These are phyloP conservation scores for Luzula sylvatica DNA, from an alignment of 176 grass and related monocot species.

Conservation along the genomic window DNA sequence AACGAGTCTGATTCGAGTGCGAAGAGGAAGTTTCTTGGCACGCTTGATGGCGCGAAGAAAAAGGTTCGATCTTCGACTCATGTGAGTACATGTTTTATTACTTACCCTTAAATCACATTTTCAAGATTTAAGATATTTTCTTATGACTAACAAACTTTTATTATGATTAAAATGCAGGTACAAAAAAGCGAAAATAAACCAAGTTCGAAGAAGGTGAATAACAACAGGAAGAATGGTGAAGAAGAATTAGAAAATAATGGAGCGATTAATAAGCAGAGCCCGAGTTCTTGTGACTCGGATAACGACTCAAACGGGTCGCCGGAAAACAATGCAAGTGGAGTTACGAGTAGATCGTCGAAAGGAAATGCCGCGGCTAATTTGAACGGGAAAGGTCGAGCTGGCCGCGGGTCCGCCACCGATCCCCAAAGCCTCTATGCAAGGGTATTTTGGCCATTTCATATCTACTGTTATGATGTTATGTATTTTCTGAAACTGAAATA, in stretches of 20 bases:
- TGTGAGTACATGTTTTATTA: constrained; percentile 14
- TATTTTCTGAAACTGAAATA: not conserved
- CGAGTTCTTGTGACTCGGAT: constrained; percentile 31
- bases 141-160: not conserved
- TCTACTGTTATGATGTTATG: not conserved
- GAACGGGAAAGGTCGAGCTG: constrained; percentile 32
- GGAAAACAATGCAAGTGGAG: constrained; percentile 25
- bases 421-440: constrained; percentile 70
- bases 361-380: constrained; percentile 5
- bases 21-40: constrained; percentile 37
- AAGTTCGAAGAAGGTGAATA: constrained; percentile 16
- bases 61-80: constrained; percentile 23
- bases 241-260: constrained; percentile 17
- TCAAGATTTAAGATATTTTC: not conserved
- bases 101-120: not conserved
- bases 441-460: constrained; percentile 17
- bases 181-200: constrained; percentile 20
- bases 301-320: constrained; percentile 31
- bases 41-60: constrained; percentile 29
- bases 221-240: constrained; percentile 17
- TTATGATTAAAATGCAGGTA: constrained; percentile 14
- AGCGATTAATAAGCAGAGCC: constrained; percentile 16
- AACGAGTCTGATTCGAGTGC: not conserved
- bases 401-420: constrained; percentile 31
- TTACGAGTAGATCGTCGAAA: constrained; percentile 13